Evolutionary conservation across 441 rosid species (phyloP).

Genomic region (Gossypium schwendimanii): DNA sequence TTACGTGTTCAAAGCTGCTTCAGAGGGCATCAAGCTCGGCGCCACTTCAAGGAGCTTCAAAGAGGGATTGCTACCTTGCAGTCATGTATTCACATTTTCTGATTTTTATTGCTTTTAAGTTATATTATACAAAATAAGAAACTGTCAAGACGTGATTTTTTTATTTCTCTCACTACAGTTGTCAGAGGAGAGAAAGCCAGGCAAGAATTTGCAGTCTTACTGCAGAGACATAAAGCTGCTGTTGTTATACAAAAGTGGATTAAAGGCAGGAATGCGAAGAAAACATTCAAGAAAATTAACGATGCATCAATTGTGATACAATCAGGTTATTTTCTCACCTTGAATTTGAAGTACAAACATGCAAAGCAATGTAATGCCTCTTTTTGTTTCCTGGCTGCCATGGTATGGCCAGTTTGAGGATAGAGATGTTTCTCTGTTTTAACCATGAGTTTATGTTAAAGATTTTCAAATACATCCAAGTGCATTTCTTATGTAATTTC

Average conservation of each 20-base stretch:
- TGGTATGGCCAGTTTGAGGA: neutral
- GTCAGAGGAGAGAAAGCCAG: constrained; percentile 68
- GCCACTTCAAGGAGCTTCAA: constrained; percentile 48
- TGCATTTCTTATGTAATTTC: neutral
- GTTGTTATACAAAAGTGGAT: constrained; percentile 60
- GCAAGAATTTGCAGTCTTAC: constrained; percentile 53
- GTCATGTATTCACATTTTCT: constrained; percentile 52
- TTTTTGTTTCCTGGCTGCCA: constrained; percentile 7
- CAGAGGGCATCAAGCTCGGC: constrained; percentile 88
- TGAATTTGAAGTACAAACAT: neutral
- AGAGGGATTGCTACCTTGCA: constrained; percentile 65
- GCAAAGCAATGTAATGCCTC: neutral
- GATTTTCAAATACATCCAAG: neutral
- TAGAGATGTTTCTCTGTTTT: neutral
- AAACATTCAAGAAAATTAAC: constrained; percentile 37
- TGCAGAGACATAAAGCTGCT: constrained; percentile 77
- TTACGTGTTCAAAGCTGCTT: constrained; percentile 92
- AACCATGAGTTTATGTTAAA: neutral
- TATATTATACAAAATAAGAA: constrained; percentile 3
- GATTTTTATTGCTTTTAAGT: neutral
- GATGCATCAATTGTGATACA: constrained; percentile 65
- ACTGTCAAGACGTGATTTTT: constrained; percentile 5
- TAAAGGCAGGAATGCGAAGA: constrained; percentile 44
- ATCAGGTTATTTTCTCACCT: constrained; percentile 26
- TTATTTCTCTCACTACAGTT: constrained; percentile 40